phyloP scores from a whole-genome alignment of 2,329 filamentous ascomycete genomes.

The Cryphonectria parasitica region DNA sequence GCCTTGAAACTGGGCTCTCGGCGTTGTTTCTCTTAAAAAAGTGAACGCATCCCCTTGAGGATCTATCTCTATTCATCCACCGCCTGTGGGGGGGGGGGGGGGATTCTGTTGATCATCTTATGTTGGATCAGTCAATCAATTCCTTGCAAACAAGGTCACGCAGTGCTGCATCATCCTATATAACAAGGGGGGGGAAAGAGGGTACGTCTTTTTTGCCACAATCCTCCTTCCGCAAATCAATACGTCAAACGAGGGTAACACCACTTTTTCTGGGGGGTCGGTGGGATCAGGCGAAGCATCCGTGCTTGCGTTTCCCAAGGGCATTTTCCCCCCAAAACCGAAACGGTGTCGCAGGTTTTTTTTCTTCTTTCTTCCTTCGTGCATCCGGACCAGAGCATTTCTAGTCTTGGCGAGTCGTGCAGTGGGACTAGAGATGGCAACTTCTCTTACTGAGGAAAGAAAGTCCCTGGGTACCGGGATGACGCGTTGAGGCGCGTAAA shows the following conservation, averaged over 20 bases:
- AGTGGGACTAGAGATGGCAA: background rate
- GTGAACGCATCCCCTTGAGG: background rate
- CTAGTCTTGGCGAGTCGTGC: conserved; percentile 17
- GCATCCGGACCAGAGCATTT: conserved; percentile 9
- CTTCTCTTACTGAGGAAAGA: background rate
- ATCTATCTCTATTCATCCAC: background rate
- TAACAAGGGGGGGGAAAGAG: background rate
- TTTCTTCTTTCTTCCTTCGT: no score
- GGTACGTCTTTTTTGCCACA: conserved; percentile 9
- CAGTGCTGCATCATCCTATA: conserved; percentile 1
- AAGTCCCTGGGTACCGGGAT: conserved; percentile 11
- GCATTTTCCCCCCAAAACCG: background rate
- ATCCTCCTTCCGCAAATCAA: conserved; percentile 13
- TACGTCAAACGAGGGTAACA: background rate
- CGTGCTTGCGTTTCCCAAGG: no score
- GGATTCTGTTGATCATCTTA: conserved; percentile 1
- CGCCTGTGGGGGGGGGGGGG: background rate
- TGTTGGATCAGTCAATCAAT: conserved; percentile 16
- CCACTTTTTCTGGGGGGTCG: background rate
- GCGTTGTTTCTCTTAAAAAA: background rate
- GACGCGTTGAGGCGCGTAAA: conserved; percentile 26
- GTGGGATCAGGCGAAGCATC: background rate
- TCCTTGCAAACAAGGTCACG: conserved; percentile 1
- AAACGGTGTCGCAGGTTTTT: background rate
- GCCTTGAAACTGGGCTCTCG: background rate